Evolutionary conservation across 176 grass and related monocot genomes (phyloP), one percentile per base, ranked within the genome.

Genomic region (Thalia dealbata): DNA sequence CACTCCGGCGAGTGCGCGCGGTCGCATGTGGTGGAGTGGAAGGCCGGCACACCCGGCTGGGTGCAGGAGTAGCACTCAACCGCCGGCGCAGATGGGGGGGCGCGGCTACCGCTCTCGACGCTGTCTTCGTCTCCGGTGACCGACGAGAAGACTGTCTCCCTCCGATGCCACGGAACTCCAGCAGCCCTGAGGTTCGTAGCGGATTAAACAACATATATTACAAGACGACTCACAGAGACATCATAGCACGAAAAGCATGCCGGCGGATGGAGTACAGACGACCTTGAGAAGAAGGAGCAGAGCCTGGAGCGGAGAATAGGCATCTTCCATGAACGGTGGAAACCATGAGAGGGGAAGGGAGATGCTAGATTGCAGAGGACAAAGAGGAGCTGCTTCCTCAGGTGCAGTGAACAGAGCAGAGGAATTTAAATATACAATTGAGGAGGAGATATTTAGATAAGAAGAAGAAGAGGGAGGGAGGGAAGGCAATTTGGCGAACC

Each of bases 31-130:
- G 93, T 97, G 54, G 93, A 97, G 71, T 97, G 93, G 79, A 97
- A 97, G 43, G 85, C 82, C 48, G 89, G 93, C 60, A 81, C 89
- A 18, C 93, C 87, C 0, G 93, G 87, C 86, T 90, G 93, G 45
- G 93, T 97, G 89, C 93, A 97, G 64, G 93, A 89, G 78, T 97
- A 97, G 81, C 93, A 97, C 84, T 97, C 93, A 1, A 65, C 76
- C 0, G 80, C 65, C 8, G 28, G 77, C 45, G 35, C 54, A 9
- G 83, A 45, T 14, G 73, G 73, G 19, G 35, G 13, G 7, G 58
- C 18, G 3, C 41, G 21, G 38, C 14, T 14, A 14, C 76, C 58
- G 30, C 46, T 29, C 16, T 63, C 15, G 14, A 51, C 3, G 18
- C 7, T 50, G n/a, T 43, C 65, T 13, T 55, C 54, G 19, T 60